A percentile compares a stretch with the other conserved stretches of the same genome.
Conservation (phyloP, 2,329 filamentous ascomycete species). For the Cytospora leucostoma region DNA sequence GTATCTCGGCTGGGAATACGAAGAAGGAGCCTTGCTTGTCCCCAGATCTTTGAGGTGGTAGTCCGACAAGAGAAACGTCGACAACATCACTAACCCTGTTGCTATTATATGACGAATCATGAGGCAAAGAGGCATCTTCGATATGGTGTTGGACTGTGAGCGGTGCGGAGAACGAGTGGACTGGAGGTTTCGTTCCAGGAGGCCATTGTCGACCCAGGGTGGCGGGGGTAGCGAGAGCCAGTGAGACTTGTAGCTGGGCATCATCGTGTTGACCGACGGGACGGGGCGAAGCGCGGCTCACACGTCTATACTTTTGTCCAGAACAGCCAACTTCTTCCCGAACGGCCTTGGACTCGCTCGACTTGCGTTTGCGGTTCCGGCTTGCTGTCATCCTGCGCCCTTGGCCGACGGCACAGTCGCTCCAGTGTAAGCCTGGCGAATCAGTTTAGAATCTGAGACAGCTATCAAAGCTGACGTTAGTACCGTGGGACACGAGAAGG, state of each 20-base stretch:
- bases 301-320: neutral
- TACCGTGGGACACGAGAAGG: neutral
- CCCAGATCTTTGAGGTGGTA: neutral
- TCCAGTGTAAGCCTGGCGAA: neutral
- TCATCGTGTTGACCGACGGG: neutral
- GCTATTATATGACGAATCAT: neutral
- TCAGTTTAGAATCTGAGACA: neutral
- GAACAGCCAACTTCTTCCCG: neutral
- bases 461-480: neutral
- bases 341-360: neutral
- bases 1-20: constrained; percentile 38
- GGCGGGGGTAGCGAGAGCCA: neutral
- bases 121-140: neutral
- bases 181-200: neutral
- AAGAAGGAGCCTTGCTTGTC: constrained; percentile 32
- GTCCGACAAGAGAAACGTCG: too few relatives aligned
- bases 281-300: constrained; percentile 10
- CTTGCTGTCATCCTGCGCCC: neutral
- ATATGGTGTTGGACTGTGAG: neutral
- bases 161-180: neutral
- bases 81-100: neutral
- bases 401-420: neutral
- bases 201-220: neutral
- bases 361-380: neutral
- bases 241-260: neutral